Base-by-base conservation (phyloP, 768 basidiomycete genomes). In the Sporobolomyces phaffii region DNA sequence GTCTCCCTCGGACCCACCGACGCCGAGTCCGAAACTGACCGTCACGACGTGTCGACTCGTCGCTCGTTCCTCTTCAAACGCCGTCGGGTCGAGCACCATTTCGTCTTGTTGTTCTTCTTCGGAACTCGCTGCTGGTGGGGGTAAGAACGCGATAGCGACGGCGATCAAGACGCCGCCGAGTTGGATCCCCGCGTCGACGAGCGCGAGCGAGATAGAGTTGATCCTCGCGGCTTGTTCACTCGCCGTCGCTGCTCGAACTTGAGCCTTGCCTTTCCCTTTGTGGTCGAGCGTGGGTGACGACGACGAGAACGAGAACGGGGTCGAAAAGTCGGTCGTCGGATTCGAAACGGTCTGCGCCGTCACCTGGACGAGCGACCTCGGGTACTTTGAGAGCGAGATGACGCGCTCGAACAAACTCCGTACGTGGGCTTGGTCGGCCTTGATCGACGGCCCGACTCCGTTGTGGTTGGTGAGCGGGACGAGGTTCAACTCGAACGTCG, bases 361-460 rank as follows among this genome's bases (percentile, higher is more conserved):
- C 24, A 80, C 70, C 54, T 80, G 79, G 28, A 80, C 44, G 33
- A 80, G 75, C 13, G 80, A 78, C 58, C 79, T 74, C 15, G 80
- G 80, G 72, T 78, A 76, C 52, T 75, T 70, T 38, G 72, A 60
- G 5, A 79, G 72, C 14, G 74, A 66, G 36, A 81, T 74, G 17
- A 80, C 44, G 18, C n/a, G 15, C 8, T 22, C 11, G 22, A 45
- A 45, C 44, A 45, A 24, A n/a, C n/a, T n/a, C n/a, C n/a, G n/a
- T n/a, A n/a, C n/a, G n/a, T n/a, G n/a, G n/a, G n/a, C n/a, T n/a
- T n/a, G n/a, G n/a, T n/a, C n/a, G 44, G 44, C 38, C 38, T 38
- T 22, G 44, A 24, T 45, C 44, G n/a, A 45, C 9, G 9, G 10
- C 38, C 17, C 38, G 38, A 38, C 17, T 38, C 17, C 38, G 38